These are phyloP conservation scores for Leavenworthia alabamica DNA, from an alignment of 345 rosid species.

Conservation along the genomic window DNA sequence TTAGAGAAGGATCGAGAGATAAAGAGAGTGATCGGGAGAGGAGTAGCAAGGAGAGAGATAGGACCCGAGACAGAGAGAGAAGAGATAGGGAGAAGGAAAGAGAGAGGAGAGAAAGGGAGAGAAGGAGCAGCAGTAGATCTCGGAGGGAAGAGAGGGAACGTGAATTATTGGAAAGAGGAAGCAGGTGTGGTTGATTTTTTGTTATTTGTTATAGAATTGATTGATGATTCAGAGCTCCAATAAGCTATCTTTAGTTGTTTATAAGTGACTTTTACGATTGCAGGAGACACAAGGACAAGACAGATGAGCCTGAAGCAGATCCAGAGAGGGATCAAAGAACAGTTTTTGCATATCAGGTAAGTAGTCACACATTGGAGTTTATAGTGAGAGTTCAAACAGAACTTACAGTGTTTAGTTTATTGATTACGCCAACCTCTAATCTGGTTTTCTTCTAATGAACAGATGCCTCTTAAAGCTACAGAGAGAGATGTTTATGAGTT, in stretches of 20 bases:
- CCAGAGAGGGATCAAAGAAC: conserved; percentile 98
- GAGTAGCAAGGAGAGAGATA: conserved; percentile 37
- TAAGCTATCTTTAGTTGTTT: not conserved
- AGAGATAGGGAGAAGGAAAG: conserved; percentile 29
- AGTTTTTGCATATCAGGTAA: conserved; percentile 92
- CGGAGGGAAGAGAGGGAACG: conserved; percentile 38
- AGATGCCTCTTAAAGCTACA: conserved; percentile 93
- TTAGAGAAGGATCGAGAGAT: conserved; percentile 43
- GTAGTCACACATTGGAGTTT: not conserved
- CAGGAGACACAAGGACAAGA: conserved; percentile 81
- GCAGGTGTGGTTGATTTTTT: conserved; percentile 20
- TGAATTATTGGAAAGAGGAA: conserved; percentile 36
- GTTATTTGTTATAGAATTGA: not conserved
- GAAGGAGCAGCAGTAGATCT: conserved; percentile 38
- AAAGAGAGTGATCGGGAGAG: conserved; percentile 34
- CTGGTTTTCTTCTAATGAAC: conserved; percentile 24
- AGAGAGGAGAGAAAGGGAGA: conserved; percentile 18
- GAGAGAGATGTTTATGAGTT: conserved; percentile 93
- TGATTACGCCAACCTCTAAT: not conserved
- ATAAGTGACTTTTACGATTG: not conserved
- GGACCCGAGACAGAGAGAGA: conserved; percentile 36
- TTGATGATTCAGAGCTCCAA: not conserved
- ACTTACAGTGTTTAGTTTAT: not conserved
- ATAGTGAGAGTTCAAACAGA: not conserved
- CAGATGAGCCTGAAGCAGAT: conserved; percentile 89